Conservation (phyloP, 2,329 filamentous ascomycete genomes). For the Colletotrichum sp. region DNA sequence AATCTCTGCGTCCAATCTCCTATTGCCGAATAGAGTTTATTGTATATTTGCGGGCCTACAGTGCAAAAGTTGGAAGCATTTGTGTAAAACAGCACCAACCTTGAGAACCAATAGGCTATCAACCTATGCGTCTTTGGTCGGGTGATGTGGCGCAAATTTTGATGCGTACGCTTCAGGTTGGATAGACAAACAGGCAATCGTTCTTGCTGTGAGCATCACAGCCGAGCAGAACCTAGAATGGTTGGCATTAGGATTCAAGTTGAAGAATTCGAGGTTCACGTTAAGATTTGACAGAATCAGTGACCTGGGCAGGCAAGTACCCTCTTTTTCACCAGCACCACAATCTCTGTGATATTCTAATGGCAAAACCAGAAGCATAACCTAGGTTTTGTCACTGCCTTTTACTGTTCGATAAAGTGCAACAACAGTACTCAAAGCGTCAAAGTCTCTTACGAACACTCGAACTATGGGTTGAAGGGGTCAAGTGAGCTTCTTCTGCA, state of each 20-base stretch:
- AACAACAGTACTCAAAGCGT: neutral
- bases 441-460: too few relatives aligned
- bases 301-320: fast-evolving
- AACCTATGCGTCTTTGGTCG: neutral
- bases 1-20: neutral
- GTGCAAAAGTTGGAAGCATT: neutral
- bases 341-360: neutral
- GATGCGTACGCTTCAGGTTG: neutral
- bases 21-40: neutral
- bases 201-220: neutral
- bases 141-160: neutral
- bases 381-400: neutral
- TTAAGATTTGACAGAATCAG: fast-evolving
- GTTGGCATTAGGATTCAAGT: fast-evolving
- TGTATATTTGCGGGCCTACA: neutral
- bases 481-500: too few relatives aligned
- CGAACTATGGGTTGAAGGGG: too few relatives aligned
- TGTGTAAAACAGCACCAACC: neutral
- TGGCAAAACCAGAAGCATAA: too few relatives aligned
- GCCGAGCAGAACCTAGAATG: neutral
- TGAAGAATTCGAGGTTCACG: neutral
- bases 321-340: fast-evolving
- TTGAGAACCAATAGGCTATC: neutral
- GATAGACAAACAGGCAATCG: fast-evolving
- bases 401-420: neutral